Conservation (phyloP, 352 stramenopile genomes). For the Aphanomyces astaci region DNA sequence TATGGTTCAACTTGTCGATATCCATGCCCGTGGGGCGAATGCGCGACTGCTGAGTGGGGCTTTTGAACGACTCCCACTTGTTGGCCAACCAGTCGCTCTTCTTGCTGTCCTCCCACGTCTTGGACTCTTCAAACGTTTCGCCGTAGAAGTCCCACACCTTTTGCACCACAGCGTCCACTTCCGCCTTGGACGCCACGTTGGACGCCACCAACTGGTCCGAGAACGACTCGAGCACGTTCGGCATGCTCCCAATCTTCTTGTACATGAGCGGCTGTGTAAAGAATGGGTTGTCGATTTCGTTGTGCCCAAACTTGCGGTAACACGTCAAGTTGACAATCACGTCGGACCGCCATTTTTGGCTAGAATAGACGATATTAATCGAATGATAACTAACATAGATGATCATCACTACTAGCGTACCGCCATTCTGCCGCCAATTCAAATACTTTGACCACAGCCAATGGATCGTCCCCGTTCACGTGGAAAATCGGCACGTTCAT, state of each 20-base stretch:
- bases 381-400: background rate
- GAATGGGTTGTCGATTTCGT: conserved; percentile 97
- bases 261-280: conserved; percentile 99
- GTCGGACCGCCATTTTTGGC: conserved; percentile 74
- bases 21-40: conserved; percentile 92
- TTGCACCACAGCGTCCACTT: conserved; percentile 77
- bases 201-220: conserved; percentile 45
- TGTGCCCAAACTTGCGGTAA: conserved; percentile 97
- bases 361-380: conserved; percentile 1
- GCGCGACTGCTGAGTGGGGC: conserved; percentile 86
- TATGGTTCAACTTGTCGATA: conserved; percentile 83
- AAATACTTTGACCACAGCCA: conserved; percentile 83
- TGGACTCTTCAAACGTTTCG: conserved; percentile 88
- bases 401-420: conserved; percentile 8
- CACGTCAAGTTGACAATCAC: conserved; percentile 98
- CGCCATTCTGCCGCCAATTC: conserved; percentile 82
- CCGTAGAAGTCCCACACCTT: conserved; percentile 88
- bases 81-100: conserved; percentile 93
- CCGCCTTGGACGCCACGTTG: conserved; percentile 58
- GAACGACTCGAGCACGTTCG: conserved; percentile 89
- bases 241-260: conserved; percentile 90
- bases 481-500: conserved; percentile 90
- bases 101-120: conserved; percentile 86
- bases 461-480: conserved; percentile 94
- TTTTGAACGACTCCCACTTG: conserved; percentile 95